These are phyloP conservation scores for Sarocladium oryzae DNA, from an alignment of 2,329 filamentous ascomycete genomes.

Conservation along the genomic window DNA sequence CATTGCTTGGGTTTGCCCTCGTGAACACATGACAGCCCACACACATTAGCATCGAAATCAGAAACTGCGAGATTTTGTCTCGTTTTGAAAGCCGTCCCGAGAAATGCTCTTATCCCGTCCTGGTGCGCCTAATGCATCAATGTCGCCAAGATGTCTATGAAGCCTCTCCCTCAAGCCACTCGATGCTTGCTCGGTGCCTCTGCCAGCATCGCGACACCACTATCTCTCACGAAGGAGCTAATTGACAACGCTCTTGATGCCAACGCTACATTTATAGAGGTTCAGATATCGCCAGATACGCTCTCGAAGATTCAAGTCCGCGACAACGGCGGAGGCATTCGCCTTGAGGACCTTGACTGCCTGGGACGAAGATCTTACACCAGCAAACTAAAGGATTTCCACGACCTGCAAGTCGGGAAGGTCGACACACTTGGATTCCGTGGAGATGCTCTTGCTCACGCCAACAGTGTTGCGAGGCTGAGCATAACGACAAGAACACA, in stretches of 20 bases:
- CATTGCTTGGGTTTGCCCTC: too few relatives aligned
- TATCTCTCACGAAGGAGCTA: conserved; percentile 66
- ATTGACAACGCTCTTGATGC: conserved; percentile 74
- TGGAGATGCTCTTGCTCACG: conserved; percentile 65
- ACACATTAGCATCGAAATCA: too few relatives aligned
- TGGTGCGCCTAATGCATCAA: too few relatives aligned
- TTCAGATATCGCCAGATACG: conserved; percentile 59
- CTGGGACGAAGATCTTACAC: conserved; percentile 65
- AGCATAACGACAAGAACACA: conserved; percentile 57
- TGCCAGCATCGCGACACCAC: conserved; percentile 52
- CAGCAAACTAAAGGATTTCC: conserved; percentile 62
- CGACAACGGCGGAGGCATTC: conserved; percentile 70
- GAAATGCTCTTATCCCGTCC: too few relatives aligned
- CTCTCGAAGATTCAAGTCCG: conserved; percentile 63
- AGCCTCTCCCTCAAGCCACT: too few relatives aligned
- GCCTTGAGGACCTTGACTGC: conserved; percentile 50
- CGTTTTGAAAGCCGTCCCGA: too few relatives aligned
- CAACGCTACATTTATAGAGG: conserved; percentile 56
- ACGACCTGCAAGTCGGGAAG: conserved; percentile 52
- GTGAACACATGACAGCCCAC: too few relatives aligned
- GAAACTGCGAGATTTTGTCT: too few relatives aligned
- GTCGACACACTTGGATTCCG: conserved; percentile 65
- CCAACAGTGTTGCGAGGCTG: conserved; percentile 53
- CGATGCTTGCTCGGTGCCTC: conserved; percentile 54
- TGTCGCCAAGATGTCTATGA: too few relatives aligned